Conservation (phyloP, 768 basidiomycete species). For the Leccinum subgranulosum region DNA sequence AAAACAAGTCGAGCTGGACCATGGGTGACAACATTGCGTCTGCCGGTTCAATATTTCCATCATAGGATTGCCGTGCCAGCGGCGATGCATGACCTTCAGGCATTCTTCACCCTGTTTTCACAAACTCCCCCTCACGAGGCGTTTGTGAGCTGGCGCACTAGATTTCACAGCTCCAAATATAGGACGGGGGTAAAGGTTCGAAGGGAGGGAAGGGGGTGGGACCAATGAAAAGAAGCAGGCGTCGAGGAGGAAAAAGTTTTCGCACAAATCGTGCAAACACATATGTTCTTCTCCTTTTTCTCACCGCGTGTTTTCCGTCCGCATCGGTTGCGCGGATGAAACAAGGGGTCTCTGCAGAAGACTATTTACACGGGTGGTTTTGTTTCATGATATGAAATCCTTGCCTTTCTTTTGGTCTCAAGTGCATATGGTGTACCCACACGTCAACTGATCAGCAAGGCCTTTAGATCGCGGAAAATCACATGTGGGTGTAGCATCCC, state of each 20-base stretch:
- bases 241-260: background rate
- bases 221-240: background rate
- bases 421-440: too few relatives aligned
- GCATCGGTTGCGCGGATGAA: slow-evolving; percentile 15
- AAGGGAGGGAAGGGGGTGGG: background rate
- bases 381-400: slow-evolving; percentile 18
- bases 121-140: slow-evolving; percentile 15
- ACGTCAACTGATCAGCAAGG: slow-evolving; percentile 12
- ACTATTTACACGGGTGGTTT: slow-evolving; percentile 6
- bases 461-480: slow-evolving; percentile 12
- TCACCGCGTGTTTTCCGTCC: slow-evolving; percentile 7
- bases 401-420: background rate
- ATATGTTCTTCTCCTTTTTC: background rate
- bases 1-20: background rate
- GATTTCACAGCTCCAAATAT: background rate
- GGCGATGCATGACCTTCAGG: background rate
- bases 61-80: background rate
- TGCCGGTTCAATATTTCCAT: background rate
- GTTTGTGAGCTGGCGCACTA: slow-evolving; percentile 16
- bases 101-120: slow-evolving; percentile 1
- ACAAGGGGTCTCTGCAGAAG: slow-evolving; percentile 11
- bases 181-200: background rate
- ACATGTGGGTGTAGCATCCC: background rate
- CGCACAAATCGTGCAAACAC: background rate
- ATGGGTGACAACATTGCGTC: background rate